Evolutionary conservation across 805 yeast genomes (phyloP).

Genomic region (Yarrowia sp.): DNA sequence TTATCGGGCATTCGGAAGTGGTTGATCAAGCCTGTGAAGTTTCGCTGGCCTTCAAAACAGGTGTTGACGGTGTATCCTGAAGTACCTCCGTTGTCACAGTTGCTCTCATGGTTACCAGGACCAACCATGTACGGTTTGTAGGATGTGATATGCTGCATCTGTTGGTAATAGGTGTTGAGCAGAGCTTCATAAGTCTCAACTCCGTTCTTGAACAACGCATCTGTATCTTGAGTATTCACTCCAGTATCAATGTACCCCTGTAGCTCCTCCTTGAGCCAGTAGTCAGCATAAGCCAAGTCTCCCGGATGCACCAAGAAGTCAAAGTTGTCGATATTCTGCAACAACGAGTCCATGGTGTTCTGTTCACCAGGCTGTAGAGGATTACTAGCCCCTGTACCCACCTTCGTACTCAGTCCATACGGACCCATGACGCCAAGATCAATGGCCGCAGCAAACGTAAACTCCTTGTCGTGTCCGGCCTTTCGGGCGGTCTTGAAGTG

Average conservation of each 20-base stretch:
- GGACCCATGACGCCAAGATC: conserved; percentile 28
- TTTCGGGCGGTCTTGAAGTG: conserved; percentile 29
- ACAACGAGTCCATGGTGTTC: conserved; percentile 33
- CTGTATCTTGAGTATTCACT: conserved; percentile 17
- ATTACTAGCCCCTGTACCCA: neutral
- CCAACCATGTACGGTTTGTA: conserved; percentile 35
- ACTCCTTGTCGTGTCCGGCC: conserved; percentile 27
- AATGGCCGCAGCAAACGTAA: conserved; percentile 16
- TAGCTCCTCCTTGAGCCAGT: conserved; percentile 35
- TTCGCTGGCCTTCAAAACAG: conserved; percentile 35
- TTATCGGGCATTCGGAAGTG: conserved; percentile 38
- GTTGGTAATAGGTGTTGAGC: conserved; percentile 32
- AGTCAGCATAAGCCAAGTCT: conserved; percentile 39
- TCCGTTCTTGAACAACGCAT: conserved; percentile 19
- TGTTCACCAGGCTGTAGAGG: conserved; percentile 9
- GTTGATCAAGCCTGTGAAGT: conserved; percentile 36
- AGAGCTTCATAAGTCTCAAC: conserved; percentile 31
- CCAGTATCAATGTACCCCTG: conserved; percentile 28
- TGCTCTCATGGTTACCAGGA: conserved; percentile 36
- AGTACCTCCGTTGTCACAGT: conserved; percentile 31
- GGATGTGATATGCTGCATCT: conserved; percentile 31
- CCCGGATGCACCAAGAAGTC: conserved; percentile 37
- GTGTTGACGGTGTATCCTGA: conserved; percentile 26
- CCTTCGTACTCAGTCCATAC: conserved; percentile 26
- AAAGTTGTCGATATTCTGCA: conserved; percentile 30